These are phyloP conservation scores for Triadica sebifera DNA, from an alignment of 345 rosid species.

Conservation along the genomic window DNA sequence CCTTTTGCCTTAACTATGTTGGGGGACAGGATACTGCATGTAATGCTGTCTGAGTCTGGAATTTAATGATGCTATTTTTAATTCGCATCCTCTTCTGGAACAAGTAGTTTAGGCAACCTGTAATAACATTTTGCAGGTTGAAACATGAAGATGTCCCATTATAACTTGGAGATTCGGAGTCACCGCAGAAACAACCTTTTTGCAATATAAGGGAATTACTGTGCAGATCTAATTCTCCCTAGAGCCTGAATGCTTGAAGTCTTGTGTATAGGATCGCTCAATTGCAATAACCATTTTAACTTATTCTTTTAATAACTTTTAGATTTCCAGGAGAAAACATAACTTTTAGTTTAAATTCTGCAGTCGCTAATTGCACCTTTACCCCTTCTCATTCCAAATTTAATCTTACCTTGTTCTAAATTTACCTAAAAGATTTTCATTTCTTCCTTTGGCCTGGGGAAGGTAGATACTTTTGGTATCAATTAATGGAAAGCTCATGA, in stretches of 20 bases:
- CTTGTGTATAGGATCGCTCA: neutral
- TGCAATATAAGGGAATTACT: neutral
- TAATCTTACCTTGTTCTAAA: neutral
- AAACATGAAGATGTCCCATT: neutral
- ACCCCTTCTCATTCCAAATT: neutral
- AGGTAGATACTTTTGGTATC: neutral
- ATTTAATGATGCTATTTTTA: neutral
- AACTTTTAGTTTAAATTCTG: neutral
- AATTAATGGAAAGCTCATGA: neutral
- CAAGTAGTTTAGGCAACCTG: neutral
- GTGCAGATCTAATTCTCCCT: neutral
- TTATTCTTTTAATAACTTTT: no score
- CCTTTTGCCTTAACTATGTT: neutral
- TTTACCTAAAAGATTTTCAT: neutral
- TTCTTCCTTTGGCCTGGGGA: neutral
- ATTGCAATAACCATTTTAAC: neutral
- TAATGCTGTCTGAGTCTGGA: neutral
- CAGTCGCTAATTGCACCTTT: neutral
- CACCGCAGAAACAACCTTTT: no score
- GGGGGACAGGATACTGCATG: neutral
- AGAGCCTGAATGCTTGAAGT: neutral
- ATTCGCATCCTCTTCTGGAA: neutral
- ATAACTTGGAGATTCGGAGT: neutral
- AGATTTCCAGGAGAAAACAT: neutral
- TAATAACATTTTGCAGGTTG: neutral